Evolutionary conservation across 192 early-diverging fungal species (phyloP).

Genomic region (Ambispora gerdemannii): DNA sequence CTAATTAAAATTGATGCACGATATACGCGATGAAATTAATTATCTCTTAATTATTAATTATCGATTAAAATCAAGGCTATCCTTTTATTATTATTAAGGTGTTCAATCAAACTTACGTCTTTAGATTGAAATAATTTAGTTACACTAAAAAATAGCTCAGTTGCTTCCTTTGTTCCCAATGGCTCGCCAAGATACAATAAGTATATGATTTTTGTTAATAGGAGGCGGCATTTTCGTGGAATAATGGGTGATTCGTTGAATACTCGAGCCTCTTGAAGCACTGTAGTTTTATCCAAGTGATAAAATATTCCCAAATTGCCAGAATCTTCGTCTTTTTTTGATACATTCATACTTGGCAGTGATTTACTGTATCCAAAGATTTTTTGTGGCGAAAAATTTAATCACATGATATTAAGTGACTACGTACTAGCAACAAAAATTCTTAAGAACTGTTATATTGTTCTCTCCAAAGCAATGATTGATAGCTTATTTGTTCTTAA

Average conservation of each 20-base stretch:
- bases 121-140: conserved; percentile 96
- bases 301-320: conserved; percentile 69
- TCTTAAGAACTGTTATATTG: too few relatives aligned
- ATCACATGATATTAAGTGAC: too few relatives aligned
- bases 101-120: conserved; percentile 81
- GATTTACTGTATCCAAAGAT: too few relatives aligned
- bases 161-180: conserved; percentile 93
- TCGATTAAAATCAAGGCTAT: too few relatives aligned
- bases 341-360: conserved; percentile 20
- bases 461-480: conserved; percentile 48
- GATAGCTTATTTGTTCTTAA: conserved; percentile 73
- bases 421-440: too few relatives aligned
- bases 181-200: conserved; percentile 86
- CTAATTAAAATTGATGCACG: too few relatives aligned
- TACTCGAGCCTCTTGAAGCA: conserved; percentile 92
- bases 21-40: too few relatives aligned
- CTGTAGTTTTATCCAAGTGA: conserved; percentile 88
- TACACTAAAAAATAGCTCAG: conserved; percentile 95
- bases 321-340: conserved; percentile 31
- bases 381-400: too few relatives aligned
- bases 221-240: conserved; percentile 86
- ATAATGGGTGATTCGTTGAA: conserved; percentile 98
- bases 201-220: conserved; percentile 92
- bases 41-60: too few relatives aligned
- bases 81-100: too few relatives aligned